phyloP scores from a whole-genome alignment of 352 stramenopile species.

The Globisporangium uncinulatum region DNA sequence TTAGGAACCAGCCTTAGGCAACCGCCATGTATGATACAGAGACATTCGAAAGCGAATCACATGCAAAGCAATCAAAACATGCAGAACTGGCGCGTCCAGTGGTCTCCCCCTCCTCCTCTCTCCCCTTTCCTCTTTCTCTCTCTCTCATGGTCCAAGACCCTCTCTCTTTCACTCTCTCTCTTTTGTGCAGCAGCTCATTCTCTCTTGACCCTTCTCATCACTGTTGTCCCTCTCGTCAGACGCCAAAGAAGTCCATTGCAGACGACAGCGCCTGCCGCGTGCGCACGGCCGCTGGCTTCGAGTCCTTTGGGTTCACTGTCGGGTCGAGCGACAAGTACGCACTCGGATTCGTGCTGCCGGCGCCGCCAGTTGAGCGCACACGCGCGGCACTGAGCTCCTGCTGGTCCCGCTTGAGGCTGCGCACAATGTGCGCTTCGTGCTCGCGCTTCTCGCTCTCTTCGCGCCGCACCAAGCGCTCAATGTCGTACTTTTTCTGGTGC shows the following conservation, averaged over 20 bases:
- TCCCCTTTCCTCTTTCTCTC: too few species aligned
- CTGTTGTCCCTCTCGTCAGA: constrained; percentile 19
- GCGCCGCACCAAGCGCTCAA: constrained; percentile 73
- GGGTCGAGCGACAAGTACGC: constrained; percentile 51
- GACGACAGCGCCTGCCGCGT: constrained; percentile 73
- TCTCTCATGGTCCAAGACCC: too few species aligned
- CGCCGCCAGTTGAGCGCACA: constrained; percentile 21
- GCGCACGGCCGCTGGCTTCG: constrained; percentile 67
- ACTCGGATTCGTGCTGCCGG: constrained; percentile 1
- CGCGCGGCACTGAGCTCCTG: constrained; percentile 26
- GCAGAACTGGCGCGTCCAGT: too few species aligned
- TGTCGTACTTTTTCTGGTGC: constrained; percentile 90
- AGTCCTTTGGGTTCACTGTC: constrained; percentile 77
- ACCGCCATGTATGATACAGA: too few species aligned
- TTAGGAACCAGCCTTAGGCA: too few species aligned
- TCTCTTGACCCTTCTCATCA: too few species aligned
- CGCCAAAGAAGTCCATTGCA: constrained; percentile 83
- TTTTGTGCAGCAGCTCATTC: too few species aligned
- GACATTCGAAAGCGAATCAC: too few species aligned
- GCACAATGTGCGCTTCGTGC: constrained; percentile 79
- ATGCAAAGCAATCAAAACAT: too few species aligned
- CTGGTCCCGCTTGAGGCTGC: constrained; percentile 73
- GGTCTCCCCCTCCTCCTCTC: too few species aligned
- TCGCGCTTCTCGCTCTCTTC: constrained; percentile 85
- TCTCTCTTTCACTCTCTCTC: too few species aligned